Percentiles rank a stretch among this genome's conserved stretches.
Conservation (phyloP, 176 grass and related monocot genomes). For the sorghum (Sorghum bicolor) region DNA sequence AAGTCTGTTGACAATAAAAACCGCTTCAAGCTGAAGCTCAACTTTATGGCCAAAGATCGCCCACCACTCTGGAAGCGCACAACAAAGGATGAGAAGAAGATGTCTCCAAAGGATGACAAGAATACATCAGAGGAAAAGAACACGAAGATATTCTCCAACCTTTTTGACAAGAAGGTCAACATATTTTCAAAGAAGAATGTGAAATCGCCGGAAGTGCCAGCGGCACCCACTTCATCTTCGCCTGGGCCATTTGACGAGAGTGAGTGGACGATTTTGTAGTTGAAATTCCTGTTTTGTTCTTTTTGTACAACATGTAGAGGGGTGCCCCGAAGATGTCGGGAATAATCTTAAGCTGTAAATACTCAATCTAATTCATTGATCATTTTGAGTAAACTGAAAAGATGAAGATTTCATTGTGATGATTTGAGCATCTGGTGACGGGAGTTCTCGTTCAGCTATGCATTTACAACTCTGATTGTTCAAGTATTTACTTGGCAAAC, state of each 20-base stretch:
- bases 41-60: conserved; percentile 54
- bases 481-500: not conserved
- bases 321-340: not conserved
- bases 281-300: conserved; percentile 11
- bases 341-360: conserved; percentile 49
- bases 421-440: not conserved
- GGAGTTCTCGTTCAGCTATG: not conserved
- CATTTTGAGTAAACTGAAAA: conserved; percentile 21
- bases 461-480: not conserved
- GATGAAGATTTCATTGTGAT: not conserved
- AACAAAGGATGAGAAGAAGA: conserved; percentile 53
- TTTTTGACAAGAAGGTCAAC: conserved; percentile 53
- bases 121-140: conserved; percentile 45
- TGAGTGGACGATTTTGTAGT: conserved; percentile 65
- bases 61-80: conserved; percentile 56
- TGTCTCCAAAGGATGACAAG: conserved; percentile 37
- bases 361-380: conserved; percentile 35
- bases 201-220: conserved; percentile 26
- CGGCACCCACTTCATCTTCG: not conserved
- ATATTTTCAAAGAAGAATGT: conserved; percentile 61
- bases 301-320: conserved; percentile 40
- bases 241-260: conserved; percentile 44
- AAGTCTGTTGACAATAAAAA: conserved; percentile 44
- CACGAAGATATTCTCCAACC: conserved; percentile 40
- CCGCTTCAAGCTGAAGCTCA: conserved; percentile 53